Evolutionary conservation across 2,329 filamentous ascomycete genomes (phyloP).

Genomic region (Phialophora macrospora): DNA sequence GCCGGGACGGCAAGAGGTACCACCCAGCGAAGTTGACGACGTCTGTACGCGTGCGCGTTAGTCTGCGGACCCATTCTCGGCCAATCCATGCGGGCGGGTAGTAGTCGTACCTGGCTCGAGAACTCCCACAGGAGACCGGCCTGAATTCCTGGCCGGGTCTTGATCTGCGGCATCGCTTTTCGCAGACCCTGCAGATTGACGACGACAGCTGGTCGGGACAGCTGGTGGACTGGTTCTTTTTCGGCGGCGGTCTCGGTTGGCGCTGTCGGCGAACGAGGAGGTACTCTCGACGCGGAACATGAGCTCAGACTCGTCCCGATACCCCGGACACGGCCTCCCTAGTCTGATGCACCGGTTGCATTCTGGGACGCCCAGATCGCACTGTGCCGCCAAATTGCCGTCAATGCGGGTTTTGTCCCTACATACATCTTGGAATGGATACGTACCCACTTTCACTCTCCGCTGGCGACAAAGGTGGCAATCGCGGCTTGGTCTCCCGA

Average conservation of each 20-base stretch:
- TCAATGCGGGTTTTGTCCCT: slow-evolving; percentile 16
- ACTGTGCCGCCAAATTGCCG: slow-evolving; percentile 15
- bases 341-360: slow-evolving; percentile 38
- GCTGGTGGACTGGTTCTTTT: slow-evolving; percentile 8
- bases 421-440: background rate
- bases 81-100: background rate
- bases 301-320: slow-evolving; percentile 44
- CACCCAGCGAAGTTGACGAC: slow-evolving; percentile 14
- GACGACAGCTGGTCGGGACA: background rate
- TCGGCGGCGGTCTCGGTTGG: slow-evolving; percentile 26
- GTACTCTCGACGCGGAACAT: slow-evolving; percentile 42
- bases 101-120: background rate
- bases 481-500: slow-evolving; percentile 34
- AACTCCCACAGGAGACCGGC: background rate
- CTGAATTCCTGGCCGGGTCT: background rate
- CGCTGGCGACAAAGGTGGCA: slow-evolving; percentile 34
- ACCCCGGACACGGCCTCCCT: slow-evolving; percentile 41
- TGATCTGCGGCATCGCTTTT: background rate
- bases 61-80: background rate
- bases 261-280: slow-evolving; percentile 19
- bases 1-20: slow-evolving; percentile 14
- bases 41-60: slow-evolving; percentile 16
- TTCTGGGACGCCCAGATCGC: slow-evolving; percentile 33
- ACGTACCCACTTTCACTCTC: slow-evolving; percentile 32
- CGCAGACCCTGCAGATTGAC: background rate